Evolutionary conservation across 1,284 basidiomycete genomes (phyloP).

Genomic region (Ceratobasidium sp.): DNA sequence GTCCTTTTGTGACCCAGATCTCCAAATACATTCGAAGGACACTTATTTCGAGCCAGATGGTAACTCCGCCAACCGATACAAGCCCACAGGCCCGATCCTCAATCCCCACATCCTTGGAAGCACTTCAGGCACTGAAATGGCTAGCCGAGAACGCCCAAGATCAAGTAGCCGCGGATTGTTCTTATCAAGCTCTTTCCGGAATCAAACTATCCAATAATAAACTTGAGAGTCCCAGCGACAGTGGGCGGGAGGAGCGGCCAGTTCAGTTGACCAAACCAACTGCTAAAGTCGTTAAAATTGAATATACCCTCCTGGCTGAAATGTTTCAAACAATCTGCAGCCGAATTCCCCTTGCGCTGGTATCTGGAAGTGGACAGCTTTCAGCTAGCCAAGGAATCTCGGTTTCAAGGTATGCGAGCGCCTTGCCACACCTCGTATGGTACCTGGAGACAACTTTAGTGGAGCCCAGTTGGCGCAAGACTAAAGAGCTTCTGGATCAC

Average conservation of each 20-base stretch:
- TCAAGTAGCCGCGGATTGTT: neutral
- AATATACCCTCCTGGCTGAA: no score
- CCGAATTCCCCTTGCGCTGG: neutral
- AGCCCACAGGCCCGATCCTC: neutral
- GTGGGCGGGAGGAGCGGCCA: no score
- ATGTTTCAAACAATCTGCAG: neutral
- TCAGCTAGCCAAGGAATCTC: neutral
- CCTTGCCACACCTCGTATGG: neutral
- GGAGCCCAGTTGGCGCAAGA: no score
- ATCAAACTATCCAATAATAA: no score
- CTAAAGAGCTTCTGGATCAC: no score
- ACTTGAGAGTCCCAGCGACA: no score
- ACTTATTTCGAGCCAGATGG: neutral
- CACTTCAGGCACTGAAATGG: neutral
- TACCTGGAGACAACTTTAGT: neutral
- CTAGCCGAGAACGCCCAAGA: neutral
- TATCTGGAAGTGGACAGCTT: neutral
- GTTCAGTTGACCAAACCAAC: no score
- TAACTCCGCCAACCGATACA: neutral
- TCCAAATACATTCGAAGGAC: neutral
- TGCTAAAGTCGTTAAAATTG: no score
- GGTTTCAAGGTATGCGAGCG: neutral
- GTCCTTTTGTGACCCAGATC: slow-evolving; percentile 1
- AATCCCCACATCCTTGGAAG: neutral
- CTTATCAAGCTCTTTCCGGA: slow-evolving; percentile 1